A percentile compares a stretch with the other conserved stretches of the same genome.
Evolutionary conservation across 495 filamentous ascomycete species (phyloP).

Genomic region (Articulospora tetracladia): DNA sequence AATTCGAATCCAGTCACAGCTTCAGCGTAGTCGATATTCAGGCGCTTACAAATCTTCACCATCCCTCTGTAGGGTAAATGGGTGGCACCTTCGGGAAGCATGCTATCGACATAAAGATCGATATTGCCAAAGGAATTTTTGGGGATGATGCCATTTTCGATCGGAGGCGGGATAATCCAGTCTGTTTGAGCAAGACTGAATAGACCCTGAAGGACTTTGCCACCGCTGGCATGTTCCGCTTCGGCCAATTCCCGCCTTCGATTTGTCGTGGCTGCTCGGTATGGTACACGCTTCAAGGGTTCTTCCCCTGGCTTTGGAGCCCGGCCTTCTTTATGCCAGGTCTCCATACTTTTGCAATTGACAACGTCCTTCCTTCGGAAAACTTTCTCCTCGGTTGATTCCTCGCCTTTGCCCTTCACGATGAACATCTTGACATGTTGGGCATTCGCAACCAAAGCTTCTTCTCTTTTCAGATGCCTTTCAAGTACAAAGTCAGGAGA

Average conservation of each 20-base stretch:
- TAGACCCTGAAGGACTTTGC: constrained; percentile 81
- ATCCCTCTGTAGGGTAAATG: constrained; percentile 79
- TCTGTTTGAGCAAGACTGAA: constrained; percentile 86
- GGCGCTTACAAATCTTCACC: constrained; percentile 72
- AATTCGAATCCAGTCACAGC: constrained; percentile 98
- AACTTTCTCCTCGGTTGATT: constrained; percentile 71
- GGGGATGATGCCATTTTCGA: constrained; percentile 78
- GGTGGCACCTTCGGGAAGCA: constrained; percentile 83
- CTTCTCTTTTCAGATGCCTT: constrained; percentile 87
- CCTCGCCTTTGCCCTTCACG: constrained; percentile 54
- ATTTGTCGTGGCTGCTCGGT: constrained; percentile 83
- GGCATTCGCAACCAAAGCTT: constrained; percentile 72
- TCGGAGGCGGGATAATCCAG: constrained; percentile 87
- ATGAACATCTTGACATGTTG: constrained; percentile 71
- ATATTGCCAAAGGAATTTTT: constrained; percentile 97
- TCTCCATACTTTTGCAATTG: constrained; percentile 85
- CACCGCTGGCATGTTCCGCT: constrained; percentile 67
- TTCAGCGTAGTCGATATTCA: constrained; percentile 88
- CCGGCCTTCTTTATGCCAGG: constrained; percentile 96
- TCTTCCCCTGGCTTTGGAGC: constrained; percentile 62
- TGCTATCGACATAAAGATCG: constrained; percentile 88
- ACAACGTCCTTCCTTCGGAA: constrained; percentile 78
- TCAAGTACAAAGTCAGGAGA: constrained; percentile 81
- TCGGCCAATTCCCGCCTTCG: constrained; percentile 90
- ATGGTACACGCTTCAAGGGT: constrained; percentile 82